Conservation (phyloP, 345 rosid species). For the Streptanthus diversifolius region DNA sequence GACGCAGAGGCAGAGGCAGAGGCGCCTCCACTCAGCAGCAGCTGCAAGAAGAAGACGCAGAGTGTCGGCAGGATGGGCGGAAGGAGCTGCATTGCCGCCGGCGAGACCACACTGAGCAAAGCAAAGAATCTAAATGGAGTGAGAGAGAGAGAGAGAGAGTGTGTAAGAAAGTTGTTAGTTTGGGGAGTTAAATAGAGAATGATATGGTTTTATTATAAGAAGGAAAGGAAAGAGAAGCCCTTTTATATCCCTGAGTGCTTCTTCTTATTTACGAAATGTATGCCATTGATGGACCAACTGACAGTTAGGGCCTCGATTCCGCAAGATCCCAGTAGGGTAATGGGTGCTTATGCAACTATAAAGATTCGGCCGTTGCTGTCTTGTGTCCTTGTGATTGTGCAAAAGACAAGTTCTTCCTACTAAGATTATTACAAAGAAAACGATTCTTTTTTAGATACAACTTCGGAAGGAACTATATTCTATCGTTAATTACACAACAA, state of each 20-base stretch:
- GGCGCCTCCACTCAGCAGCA: not conserved
- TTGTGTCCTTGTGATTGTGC: not conserved
- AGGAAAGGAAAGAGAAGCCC: not conserved
- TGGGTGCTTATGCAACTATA: slow-evolving; percentile 32
- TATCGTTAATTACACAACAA: not conserved
- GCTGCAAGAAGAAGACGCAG: slow-evolving; percentile 12
- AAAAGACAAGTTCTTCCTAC: not conserved
- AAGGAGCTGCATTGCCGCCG: slow-evolving; percentile 42
- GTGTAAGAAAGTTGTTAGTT: not conserved
- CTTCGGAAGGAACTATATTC: not conserved
- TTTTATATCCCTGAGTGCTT: not conserved
- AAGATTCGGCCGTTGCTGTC: not conserved
- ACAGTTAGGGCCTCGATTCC: slow-evolving; percentile 76
- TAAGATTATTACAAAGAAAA: not conserved
- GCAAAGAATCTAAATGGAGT: not conserved
- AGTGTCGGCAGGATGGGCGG: slow-evolving; percentile 14
- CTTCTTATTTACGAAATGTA: slow-evolving; percentile 35
- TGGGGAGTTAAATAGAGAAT: slow-evolving; percentile 11
- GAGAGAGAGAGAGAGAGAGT: slow-evolving; percentile 13
- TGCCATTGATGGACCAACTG: slow-evolving; percentile 60
- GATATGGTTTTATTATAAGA: not conserved
- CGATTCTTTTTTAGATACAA: not conserved
- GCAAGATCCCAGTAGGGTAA: slow-evolving; percentile 33
- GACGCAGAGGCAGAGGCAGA: slow-evolving; percentile 3
- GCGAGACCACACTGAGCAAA: not conserved